Percentiles rank a stretch among this genome's conserved stretches.
Evolutionary conservation across 768 basidiomycete genomes (phyloP).

Genomic region (Pisolithus albus): DNA sequence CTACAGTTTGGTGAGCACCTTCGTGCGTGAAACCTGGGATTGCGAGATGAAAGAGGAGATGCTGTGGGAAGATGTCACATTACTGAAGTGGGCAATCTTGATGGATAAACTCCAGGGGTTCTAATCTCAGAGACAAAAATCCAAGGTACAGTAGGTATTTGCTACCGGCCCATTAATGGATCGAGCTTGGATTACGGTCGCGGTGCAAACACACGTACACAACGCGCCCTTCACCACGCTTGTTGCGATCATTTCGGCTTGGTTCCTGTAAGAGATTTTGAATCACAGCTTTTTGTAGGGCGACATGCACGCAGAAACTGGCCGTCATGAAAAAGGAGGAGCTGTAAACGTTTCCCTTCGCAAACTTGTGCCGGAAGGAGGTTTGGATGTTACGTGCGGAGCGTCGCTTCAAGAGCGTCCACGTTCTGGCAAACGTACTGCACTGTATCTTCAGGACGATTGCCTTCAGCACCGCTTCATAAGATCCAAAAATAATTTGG

Average conservation of each 20-base stretch:
- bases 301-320: no score
- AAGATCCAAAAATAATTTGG: slow-evolving; percentile 64
- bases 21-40: slow-evolving; percentile 62
- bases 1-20: slow-evolving; percentile 53
- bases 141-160: neutral
- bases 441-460: slow-evolving; percentile 56
- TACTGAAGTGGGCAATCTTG: slow-evolving; percentile 76
- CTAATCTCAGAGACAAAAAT: slow-evolving; percentile 5
- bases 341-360: neutral
- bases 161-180: neutral
- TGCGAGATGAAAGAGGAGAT: slow-evolving; percentile 66
- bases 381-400: neutral
- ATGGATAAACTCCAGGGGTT: slow-evolving; percentile 52
- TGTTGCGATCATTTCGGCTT: neutral
- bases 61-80: slow-evolving; percentile 57
- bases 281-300: no score
- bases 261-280: neutral
- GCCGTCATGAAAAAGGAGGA: no score
- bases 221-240: neutral
- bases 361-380: neutral
- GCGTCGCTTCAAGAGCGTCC: neutral
- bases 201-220: neutral
- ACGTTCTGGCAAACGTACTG: slow-evolving; percentile 10
- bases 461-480: slow-evolving; percentile 74
- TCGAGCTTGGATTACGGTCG: neutral